Conservation (phyloP, 75 land plant genomes). For the Pseudotsuga menziesii region DNA sequence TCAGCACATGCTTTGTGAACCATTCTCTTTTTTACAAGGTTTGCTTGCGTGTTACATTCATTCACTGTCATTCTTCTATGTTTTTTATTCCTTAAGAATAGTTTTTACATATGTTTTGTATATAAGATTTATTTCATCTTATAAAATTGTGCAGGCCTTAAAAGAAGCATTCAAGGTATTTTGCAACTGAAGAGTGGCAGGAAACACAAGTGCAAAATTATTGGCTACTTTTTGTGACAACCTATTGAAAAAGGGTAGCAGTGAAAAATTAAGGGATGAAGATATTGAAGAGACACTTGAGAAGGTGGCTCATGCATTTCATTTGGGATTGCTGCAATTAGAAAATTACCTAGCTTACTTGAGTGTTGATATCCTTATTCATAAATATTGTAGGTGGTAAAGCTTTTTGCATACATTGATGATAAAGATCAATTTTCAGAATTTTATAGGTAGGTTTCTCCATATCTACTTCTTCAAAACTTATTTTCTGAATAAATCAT, state of each 20-base stretch:
- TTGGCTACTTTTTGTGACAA: constrained; percentile 92
- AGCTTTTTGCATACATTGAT: constrained; percentile 86
- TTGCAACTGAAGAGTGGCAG: constrained; percentile 86
- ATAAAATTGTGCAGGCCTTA: constrained; percentile 46
- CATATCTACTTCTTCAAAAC: not conserved
- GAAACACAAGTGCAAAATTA: constrained; percentile 86
- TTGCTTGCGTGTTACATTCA: not conserved
- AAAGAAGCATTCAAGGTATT: constrained; percentile 95
- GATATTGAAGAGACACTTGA: constrained; percentile 94
- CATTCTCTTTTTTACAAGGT: constrained; percentile 94
- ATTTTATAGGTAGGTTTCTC: constrained; percentile 65
- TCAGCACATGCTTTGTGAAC: constrained; percentile 71
- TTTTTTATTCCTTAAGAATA: not conserved
- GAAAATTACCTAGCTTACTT: not conserved
- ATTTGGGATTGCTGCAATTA: not conserved
- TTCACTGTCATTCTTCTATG: not conserved
- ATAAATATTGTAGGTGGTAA: constrained; percentile 62
- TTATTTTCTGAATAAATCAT: not conserved
- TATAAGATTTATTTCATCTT: not conserved
- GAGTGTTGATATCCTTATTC: not conserved
- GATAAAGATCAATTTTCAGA: constrained; percentile 95
- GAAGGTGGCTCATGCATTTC: constrained; percentile 38
- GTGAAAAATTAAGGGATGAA: constrained; percentile 89
- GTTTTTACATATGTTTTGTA: not conserved
- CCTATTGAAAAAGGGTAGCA: constrained; percentile 86